Base-by-base conservation (phyloP, 2,329 filamentous ascomycete genomes). In the Hirsutella rhossiliensis region DNA sequence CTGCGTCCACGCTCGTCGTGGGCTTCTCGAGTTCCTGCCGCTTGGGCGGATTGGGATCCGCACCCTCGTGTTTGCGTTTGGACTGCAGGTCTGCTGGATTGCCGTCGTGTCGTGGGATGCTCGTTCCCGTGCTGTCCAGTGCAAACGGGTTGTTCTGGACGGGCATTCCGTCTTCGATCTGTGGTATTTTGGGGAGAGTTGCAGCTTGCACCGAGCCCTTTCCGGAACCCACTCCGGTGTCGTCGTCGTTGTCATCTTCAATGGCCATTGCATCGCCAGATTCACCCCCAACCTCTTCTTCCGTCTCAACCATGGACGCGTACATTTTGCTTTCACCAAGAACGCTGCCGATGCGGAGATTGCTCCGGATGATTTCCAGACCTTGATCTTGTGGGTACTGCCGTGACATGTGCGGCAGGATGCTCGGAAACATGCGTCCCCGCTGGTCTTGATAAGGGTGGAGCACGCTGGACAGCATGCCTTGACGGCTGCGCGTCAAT, bases 381-480 rank as follows among this genome's bases (percentile, higher is more conserved):
- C 73, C 75, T 45, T 76, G 68, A 41, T 82, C 75, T 11, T 72
- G 60, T 0, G 79, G 71, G 54, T 80, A 85, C 42, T 76, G 73
- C 44, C 80, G 74, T 8, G 79, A 76, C 23, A 96, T 66, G 54
- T 94, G 84, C 0, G 90, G 89, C 40, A 95, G 63, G 40, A 95
- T 82, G 59, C 82, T 92, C 27, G 84, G 72, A 47, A 80, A 76
- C 42, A 77, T 74, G 50, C 77, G 69, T 37, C 81, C 75, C 57
- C 80, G 72, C 55, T 76, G 68, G 55, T 80, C 69, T 49, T 78
- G 66, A 61, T 80, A 77, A 1, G 87, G 86, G 60, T 92, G 87
- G 47, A 96, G 67, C 12, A 94, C 80, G 59, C 87, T 90, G 6
- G 87, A 79, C 11, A 92, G 57, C 75, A 96, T 85, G 37, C 84